Evolutionary conservation across 2,329 filamentous ascomycete species (phyloP), one percentile per base, ranked within the genome.

Genomic region (Paecilomyces formosus): DNA sequence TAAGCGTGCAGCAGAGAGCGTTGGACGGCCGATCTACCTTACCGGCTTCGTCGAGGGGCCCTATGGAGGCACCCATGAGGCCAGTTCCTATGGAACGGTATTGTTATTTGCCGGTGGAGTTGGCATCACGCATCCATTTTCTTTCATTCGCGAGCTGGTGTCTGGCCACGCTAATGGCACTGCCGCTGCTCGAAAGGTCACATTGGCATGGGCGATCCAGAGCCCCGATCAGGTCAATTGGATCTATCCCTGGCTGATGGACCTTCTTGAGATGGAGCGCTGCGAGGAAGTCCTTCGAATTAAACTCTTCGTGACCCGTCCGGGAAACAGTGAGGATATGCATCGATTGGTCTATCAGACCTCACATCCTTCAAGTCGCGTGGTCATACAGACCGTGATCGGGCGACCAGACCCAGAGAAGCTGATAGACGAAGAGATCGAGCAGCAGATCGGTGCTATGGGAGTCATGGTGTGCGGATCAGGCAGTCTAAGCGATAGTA

Each of bases 81-180:
- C 96, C 58, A 85, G 90, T 72, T 95, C 90, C n/a, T 96, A 96
- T 74, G 92, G 92, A 35, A 92, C 93, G 55, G 85, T 86, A 52
- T 84, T 97, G 60, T 86, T 97, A 59, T 90, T 96, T 70, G 91
- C 91, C n/a, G 91, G 90, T 59, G 89, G 92, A 55, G 90, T 92
- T 6, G 92, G 92, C 61, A 96, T 97, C 74, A 95, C 92, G 0
- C 92, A 96, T 72, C 90, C 94, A 71, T 83, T 96, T 45, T 89
- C 90, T 35, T 92, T 93, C 72, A 81, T 96, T 3, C 85, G 85
- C 59, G 86, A 91, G 53, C 77, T 91, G 12, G 80, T 91, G 61
- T 76, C 85, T 57, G 87, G 86, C 3, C 87, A 82, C 73, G 82
- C 83, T 58, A 77, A 82, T 1, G 82, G 84, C 60, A 91, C 85